phyloP scores from a whole-genome alignment of 306 rosid species.

The Myrica gale region DNA sequence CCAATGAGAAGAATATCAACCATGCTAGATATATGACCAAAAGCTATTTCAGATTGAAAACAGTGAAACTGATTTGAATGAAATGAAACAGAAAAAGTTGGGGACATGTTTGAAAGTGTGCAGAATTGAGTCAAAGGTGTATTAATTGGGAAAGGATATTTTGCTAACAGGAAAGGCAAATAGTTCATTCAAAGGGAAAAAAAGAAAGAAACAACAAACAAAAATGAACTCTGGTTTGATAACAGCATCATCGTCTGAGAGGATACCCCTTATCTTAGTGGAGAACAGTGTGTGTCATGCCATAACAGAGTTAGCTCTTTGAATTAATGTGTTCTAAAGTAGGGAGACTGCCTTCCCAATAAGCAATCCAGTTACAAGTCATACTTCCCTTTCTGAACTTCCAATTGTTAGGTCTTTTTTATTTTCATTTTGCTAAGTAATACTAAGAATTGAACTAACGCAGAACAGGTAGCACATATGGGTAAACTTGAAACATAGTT shows the following conservation, averaged over 20 bases:
- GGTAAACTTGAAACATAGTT: neutral
- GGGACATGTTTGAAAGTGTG: constrained; percentile 4
- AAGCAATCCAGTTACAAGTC: neutral
- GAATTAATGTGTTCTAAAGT: neutral
- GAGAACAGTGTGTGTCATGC: neutral
- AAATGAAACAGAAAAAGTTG: constrained; percentile 4
- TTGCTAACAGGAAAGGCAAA: neutral
- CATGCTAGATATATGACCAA: constrained; percentile 14
- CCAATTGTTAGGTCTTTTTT: neutral
- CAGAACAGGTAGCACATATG: neutral
- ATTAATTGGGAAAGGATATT: neutral
- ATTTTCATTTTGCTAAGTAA: too few species aligned
- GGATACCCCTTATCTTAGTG: constrained; percentile 6
- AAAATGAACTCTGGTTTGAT: constrained; percentile 15
- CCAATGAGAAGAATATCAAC: constrained; percentile 23
- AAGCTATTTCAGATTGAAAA: neutral
- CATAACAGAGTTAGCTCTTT: neutral
- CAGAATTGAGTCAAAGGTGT: constrained; percentile 4
- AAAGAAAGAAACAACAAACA: neutral
- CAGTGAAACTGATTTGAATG: neutral
- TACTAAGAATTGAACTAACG: too few species aligned
- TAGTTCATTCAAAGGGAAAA: neutral
- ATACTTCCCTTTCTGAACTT: neutral
- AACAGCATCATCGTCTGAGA: neutral
- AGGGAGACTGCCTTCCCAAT: neutral